Conservation (phyloP, 257 asterid species). For the Catharanthus roseus region DNA sequence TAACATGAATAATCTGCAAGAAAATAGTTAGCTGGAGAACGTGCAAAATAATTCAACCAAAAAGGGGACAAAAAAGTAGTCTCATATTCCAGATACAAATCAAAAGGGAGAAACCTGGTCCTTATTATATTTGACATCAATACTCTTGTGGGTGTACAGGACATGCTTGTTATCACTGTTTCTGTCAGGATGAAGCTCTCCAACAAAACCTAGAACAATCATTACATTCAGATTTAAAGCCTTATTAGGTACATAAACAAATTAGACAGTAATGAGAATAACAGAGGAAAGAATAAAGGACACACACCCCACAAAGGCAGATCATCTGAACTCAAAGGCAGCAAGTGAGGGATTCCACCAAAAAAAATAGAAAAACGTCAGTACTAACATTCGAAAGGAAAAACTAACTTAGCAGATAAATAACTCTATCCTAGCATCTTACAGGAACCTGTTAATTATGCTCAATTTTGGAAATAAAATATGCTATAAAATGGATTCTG, state of each 20-base stretch:
- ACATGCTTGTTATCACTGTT: conserved; percentile 45
- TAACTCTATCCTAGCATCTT: background rate
- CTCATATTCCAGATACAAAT: background rate
- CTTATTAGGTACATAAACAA: background rate
- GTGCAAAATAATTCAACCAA: background rate
- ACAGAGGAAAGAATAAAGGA: background rate
- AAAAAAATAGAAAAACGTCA: conserved; percentile 13
- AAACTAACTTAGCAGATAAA: background rate
- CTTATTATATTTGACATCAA: conserved; percentile 42
- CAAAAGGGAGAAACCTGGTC: conserved; percentile 38
- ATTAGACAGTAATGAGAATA: background rate
- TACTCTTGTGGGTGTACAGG: conserved; percentile 48
- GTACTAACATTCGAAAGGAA: background rate
- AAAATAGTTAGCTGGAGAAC: conserved; percentile 10
- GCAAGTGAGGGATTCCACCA: conserved; percentile 15
- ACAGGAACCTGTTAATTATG: background rate
- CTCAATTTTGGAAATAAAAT: background rate
- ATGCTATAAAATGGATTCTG: background rate
- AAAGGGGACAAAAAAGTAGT: background rate
- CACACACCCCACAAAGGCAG: conserved; percentile 95
- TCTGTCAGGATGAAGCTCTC: conserved; percentile 46
- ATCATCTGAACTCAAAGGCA: conserved; percentile 62
- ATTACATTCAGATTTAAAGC: conserved; percentile 1
- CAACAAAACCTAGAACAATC: conserved; percentile 41
- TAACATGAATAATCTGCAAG: conserved; percentile 89